phyloP scores from a whole-genome alignment of 2,329 filamentous ascomycete species.

The Canariomyces notabilis region DNA sequence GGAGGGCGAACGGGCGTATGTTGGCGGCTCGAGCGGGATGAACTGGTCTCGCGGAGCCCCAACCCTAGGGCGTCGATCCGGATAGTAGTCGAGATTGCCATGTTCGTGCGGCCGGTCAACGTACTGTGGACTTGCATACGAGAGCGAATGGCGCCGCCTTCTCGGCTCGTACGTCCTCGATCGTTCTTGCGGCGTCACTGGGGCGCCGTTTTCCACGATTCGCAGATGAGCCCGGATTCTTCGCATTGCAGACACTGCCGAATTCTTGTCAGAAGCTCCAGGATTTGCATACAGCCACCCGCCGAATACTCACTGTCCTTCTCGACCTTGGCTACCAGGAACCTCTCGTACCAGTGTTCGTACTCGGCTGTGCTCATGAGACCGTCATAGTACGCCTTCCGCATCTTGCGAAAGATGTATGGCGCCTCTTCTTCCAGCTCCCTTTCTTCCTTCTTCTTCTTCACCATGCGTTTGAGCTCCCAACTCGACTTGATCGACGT shows the following conservation, averaged over 20 bases:
- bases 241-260: constrained; percentile 15
- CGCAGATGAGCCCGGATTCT: constrained; percentile 18
- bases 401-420: constrained; percentile 20
- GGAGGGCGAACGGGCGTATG: constrained; percentile 10
- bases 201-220: constrained; percentile 17
- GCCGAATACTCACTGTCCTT: constrained; percentile 24
- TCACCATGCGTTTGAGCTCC: constrained; percentile 29
- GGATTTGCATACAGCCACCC: neutral
- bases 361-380: constrained; percentile 24
- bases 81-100: constrained; percentile 15
- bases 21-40: constrained; percentile 9
- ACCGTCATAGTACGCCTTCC: constrained; percentile 22
- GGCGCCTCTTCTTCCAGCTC: constrained; percentile 22
- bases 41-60: constrained; percentile 17
- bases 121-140: constrained; percentile 3
- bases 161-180: constrained; percentile 11
- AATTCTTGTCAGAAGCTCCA: constrained; percentile 1
- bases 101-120: constrained; percentile 5
- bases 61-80: constrained; percentile 3
- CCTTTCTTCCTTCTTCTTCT: constrained; percentile 24
- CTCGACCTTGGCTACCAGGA: constrained; percentile 26
- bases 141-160: constrained; percentile 12
- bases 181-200: constrained; percentile 8
- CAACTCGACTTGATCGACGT: constrained; percentile 29
- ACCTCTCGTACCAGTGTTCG: constrained; percentile 28